A percentile compares a stretch with the other conserved stretches of the same genome.
These are phyloP conservation scores for Colletotrichum eremochloae DNA, from an alignment of 2,329 filamentous ascomycete genomes.

Conservation along the genomic window DNA sequence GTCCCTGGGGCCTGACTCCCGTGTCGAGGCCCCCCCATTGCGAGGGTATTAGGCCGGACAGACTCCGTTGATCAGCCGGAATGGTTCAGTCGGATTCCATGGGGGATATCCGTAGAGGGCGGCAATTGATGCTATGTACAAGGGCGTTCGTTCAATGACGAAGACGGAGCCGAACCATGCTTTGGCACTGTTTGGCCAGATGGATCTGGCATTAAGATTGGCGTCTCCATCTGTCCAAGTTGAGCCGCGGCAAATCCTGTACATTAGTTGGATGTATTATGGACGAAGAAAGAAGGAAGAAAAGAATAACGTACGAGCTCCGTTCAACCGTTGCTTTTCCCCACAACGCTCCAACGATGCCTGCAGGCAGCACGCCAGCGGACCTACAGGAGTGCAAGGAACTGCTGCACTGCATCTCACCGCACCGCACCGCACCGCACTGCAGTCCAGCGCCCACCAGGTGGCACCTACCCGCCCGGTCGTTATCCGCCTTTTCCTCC, in stretches of 20 bases:
- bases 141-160: slow-evolving; percentile 18
- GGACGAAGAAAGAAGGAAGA: neutral
- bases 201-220: slow-evolving; percentile 32
- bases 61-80: slow-evolving; percentile 36
- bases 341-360: slow-evolving; percentile 13
- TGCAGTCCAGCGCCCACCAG: slow-evolving; percentile 11
- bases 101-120: neutral
- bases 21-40: slow-evolving; percentile 22
- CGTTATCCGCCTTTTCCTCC: slow-evolving; percentile 22
- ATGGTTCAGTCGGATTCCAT: slow-evolving; percentile 28
- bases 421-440: neutral
- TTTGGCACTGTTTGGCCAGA: slow-evolving; percentile 25
- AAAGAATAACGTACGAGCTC: neutral
- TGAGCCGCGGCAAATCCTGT: slow-evolving; percentile 33
- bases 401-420: neutral
- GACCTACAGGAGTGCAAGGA: neutral
- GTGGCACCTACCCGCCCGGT: neutral
- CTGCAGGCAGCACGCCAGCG: slow-evolving; percentile 14
- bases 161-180: slow-evolving; percentile 24
- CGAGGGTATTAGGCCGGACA: slow-evolving; percentile 31
- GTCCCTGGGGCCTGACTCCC: slow-evolving; percentile 13
- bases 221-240: slow-evolving; percentile 32
- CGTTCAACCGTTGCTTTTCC: neutral
- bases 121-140: slow-evolving; percentile 15
- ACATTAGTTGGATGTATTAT: neutral